Percentiles rank a stretch among this genome's conserved stretches.
Conservation (phyloP, 2,329 filamentous ascomycete species). For the Hymenoscyphus scutula region DNA sequence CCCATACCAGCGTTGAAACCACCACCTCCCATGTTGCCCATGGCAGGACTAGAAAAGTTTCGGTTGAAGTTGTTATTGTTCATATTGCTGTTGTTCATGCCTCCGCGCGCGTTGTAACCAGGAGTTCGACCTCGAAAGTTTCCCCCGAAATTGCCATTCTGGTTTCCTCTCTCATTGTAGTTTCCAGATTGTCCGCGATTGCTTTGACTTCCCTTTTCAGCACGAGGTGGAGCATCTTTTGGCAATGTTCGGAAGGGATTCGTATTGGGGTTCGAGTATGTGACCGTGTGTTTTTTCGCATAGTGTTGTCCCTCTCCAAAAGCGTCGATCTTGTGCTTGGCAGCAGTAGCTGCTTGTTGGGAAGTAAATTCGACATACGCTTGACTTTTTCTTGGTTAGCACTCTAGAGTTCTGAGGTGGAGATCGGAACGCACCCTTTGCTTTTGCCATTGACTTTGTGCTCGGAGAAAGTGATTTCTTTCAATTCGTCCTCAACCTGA, state of each 20-base stretch:
- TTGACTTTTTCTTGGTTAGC: conserved; percentile 44
- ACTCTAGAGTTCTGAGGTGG: not conserved
- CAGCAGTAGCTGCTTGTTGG: conserved; percentile 79
- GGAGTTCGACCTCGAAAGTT: conserved; percentile 43
- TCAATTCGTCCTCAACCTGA: conserved; percentile 79
- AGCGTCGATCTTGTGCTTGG: conserved; percentile 78
- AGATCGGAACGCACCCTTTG: conserved; percentile 69
- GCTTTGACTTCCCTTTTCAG: conserved; percentile 58
- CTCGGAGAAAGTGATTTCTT: conserved; percentile 94
- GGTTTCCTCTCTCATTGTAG: conserved; percentile 44
- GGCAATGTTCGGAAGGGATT: conserved; percentile 92
- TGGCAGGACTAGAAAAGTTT: conserved; percentile 46
- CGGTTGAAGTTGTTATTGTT: conserved; percentile 55
- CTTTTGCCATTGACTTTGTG: conserved; percentile 99
- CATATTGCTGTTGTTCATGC: conserved; percentile 48
- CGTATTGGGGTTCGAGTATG: conserved; percentile 70
- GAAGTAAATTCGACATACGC: conserved; percentile 84
- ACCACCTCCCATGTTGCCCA: conserved; percentile 45
- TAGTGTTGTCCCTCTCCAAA: conserved; percentile 49
- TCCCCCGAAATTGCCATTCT: conserved; percentile 38
- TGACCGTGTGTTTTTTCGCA: conserved; percentile 65
- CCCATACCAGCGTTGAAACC: conserved; percentile 45
- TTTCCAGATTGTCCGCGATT: conserved; percentile 51
- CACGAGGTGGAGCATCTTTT: conserved; percentile 76
- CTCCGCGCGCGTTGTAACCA: conserved; percentile 43